Evolutionary conservation across 305 asterid genomes (phyloP), one percentile per base, ranked within the genome.

Genomic region (Fraxinus latifolia): DNA sequence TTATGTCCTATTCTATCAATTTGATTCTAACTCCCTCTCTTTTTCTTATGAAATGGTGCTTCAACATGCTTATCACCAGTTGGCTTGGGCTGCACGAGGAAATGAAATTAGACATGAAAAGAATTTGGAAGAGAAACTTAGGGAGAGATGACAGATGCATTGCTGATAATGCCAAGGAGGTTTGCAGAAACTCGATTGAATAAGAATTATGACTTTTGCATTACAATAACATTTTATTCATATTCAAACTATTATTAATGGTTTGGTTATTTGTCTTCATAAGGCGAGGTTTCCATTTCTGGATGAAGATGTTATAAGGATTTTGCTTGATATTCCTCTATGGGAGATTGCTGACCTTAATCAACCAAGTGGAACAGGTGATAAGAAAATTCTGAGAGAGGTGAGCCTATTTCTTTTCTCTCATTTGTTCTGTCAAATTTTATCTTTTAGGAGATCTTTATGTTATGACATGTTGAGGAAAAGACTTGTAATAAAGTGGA

Each of bases 61-160:
- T 62, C 78, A 39, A 81, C 37, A 33, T 76, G 6, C 68, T 21
- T 76, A 44, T 72, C 60, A 71, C 76, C 87, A 95, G 99, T 87
- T 94, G 99, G 99, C 87, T 86, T 72, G 97, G 93, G 77, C 91
- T 95, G 82, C 89, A 92, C 14, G 95, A 95, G 83, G 99, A 95
- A 89, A 95, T 94, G 99, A 93, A 88, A 81, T 67, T 95, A 84
- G 98, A 95, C 87, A 89, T 95, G 97, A 97, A 95, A 83, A 87
- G 99, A 89, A 94, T 95, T 78, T 95, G 99, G 99, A 95, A 94
- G 89, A 91, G 98, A 88, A 95, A 95, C 86, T 91, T 95, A 44
- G 99, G 99, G 75, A 92, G 99, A 92, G 99, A 95, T 82, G 99
- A 95, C 79, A 89, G 99, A 79, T 91, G 97, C 88, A 90, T 95